Evolutionary conservation across 2,329 filamentous ascomycete species (phyloP).

Genomic region (Sclerotinia nivalis): DNA sequence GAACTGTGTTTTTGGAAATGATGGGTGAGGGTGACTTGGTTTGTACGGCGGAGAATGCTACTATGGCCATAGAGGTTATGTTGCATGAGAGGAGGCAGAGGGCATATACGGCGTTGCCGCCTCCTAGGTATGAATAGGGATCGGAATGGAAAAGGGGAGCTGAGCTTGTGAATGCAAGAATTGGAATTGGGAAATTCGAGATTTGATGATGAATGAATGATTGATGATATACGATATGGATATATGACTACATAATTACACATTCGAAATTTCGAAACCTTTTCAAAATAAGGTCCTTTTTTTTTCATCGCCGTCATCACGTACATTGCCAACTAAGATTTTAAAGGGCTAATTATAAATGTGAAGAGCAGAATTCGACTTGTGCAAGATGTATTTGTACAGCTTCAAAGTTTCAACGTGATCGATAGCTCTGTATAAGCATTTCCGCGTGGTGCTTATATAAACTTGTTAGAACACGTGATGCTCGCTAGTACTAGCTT

Average conservation of each 20-base stretch:
- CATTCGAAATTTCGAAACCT: neutral
- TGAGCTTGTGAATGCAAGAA: neutral
- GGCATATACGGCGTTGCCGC: neutral
- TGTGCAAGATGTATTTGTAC: neutral
- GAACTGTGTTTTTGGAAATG: slow-evolving; percentile 21
- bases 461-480: too few species aligned
- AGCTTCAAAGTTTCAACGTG: neutral
- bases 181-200: neutral
- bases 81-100: slow-evolving; percentile 23
- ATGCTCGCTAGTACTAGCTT: too few species aligned
- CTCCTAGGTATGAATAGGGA: slow-evolving; percentile 8
- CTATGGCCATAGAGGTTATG: slow-evolving; percentile 22
- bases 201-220: neutral
- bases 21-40: slow-evolving; percentile 13
- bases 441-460: too few species aligned
- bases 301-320: neutral
- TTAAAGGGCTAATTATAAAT: neutral
- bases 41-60: slow-evolving; percentile 17
- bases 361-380: neutral
- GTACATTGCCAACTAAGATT: neutral
- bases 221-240: neutral
- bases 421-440: neutral
- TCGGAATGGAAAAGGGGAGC: neutral
- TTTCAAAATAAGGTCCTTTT: too few species aligned
- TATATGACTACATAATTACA: neutral